phyloP scores from a whole-genome alignment of 192 early-diverging fungal genomes.

The Podila clonocystis region DNA sequence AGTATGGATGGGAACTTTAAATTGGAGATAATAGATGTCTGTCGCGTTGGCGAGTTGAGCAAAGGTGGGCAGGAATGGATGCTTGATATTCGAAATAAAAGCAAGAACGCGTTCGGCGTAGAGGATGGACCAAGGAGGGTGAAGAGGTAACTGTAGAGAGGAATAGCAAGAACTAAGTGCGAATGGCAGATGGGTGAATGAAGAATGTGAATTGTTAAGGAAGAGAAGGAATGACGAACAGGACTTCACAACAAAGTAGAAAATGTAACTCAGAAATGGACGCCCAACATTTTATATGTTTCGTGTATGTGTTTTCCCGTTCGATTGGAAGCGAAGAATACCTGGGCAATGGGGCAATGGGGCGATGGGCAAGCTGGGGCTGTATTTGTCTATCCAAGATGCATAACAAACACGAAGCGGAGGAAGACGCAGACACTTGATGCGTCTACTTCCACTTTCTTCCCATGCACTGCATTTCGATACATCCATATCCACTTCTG shows the following conservation, averaged over 20 bases:
- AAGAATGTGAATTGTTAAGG: neutral
- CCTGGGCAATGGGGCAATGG: no score
- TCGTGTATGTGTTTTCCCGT: no score
- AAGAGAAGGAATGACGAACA: neutral
- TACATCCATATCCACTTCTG: neutral
- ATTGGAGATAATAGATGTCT: no score
- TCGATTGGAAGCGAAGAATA: no score
- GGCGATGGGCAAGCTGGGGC: neutral
- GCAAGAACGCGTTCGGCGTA: neutral
- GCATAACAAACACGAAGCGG: neutral
- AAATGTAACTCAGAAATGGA: neutral
- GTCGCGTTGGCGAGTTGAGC: no score
- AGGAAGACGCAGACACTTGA: no score
- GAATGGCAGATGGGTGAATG: neutral
- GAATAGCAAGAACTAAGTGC: neutral
- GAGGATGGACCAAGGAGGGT: neutral
- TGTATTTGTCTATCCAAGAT: neutral
- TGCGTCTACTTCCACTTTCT: neutral
- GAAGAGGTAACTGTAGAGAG: neutral
- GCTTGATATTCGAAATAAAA: neutral
- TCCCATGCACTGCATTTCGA: neutral
- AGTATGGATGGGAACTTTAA: conserved; percentile 4
- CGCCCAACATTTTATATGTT: neutral
- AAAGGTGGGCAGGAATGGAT: no score
- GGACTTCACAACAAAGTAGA: neutral